A percentile compares a stretch with the other conserved stretches of the same genome.
Conservation (phyloP, 148 eudicot genomes). For the Heliamphora exappendiculata region DNA sequence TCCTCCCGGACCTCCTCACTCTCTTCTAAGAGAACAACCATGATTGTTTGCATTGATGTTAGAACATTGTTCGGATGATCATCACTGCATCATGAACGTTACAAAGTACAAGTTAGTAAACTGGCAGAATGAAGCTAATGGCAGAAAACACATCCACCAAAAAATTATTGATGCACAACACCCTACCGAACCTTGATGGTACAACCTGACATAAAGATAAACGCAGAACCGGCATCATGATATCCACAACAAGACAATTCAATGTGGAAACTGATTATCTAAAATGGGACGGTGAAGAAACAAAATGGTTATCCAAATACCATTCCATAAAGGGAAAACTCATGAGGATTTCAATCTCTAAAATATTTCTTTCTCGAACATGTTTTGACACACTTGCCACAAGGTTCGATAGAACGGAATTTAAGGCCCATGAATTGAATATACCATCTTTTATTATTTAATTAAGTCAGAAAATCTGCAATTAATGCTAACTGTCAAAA, state of each 20-base stretch:
- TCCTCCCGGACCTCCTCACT: constrained; percentile 82
- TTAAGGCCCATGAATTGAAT: not conserved
- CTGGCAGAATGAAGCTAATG: not conserved
- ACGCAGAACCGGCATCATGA: not conserved
- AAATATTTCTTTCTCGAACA: not conserved
- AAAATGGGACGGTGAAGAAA: not conserved
- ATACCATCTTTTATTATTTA: not conserved
- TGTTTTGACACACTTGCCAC: not conserved
- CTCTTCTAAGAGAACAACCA: constrained; percentile 86
- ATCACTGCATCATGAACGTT: constrained; percentile 52
- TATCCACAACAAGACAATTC: not conserved
- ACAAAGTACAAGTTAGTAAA: not conserved
- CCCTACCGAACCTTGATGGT: not conserved
- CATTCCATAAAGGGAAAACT: not conserved
- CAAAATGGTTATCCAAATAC: not conserved
- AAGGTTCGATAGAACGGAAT: not conserved
- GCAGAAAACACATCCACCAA: not conserved
- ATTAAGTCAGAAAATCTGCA: not conserved
- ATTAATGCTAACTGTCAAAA: not conserved
- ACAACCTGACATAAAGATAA: not conserved
- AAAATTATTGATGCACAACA: constrained; percentile 1
- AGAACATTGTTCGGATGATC: constrained; percentile 78
- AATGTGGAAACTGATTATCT: not conserved
- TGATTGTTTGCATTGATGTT: constrained; percentile 70
- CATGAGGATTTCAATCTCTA: not conserved